Conservation (phyloP, 1,139 yeast genomes). For the Saccharomyces hybrid region DNA sequence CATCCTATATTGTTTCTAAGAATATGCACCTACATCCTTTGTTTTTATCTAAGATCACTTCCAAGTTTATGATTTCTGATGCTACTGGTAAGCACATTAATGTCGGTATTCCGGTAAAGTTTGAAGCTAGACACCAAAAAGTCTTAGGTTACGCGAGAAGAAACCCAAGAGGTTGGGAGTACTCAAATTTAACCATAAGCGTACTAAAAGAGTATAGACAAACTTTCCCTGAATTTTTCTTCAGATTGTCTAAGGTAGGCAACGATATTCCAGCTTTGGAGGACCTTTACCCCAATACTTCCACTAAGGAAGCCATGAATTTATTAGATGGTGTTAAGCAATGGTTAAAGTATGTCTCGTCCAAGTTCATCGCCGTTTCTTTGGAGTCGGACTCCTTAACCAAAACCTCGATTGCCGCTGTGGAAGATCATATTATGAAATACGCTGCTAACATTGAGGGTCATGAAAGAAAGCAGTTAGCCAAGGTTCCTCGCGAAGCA, state of each 20-base stretch:
- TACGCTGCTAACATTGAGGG: constrained; percentile 38
- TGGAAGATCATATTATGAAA: constrained; percentile 57
- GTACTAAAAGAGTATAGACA: constrained; percentile 54
- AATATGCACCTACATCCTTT: constrained; percentile 51
- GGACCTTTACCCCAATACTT: constrained; percentile 36
- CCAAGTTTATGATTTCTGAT: constrained; percentile 57
- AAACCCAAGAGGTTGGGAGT: constrained; percentile 71
- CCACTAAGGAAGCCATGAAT: constrained; percentile 38
- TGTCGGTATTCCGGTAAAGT: constrained; percentile 79
- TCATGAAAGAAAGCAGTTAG: constrained; percentile 50
- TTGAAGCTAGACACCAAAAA: constrained; percentile 70
- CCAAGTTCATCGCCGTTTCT: constrained; percentile 55
- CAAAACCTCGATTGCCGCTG: constrained; percentile 52
- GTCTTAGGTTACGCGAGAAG: constrained; percentile 81
- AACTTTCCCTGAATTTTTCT: constrained; percentile 57
- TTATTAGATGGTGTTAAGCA: constrained; percentile 39
- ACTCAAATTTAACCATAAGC: constrained; percentile 63
- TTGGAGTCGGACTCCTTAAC: constrained; percentile 77
- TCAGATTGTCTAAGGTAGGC: constrained; percentile 23
- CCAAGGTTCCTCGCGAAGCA: constrained; percentile 81
- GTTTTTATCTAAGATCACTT: constrained; percentile 69
- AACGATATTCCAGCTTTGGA: constrained; percentile 36
- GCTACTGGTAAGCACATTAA: constrained; percentile 50
- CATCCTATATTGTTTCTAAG: constrained; percentile 61
- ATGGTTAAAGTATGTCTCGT: constrained; percentile 56